Percentiles rank a stretch among this genome's conserved stretches.
phyloP scores from a whole-genome alignment of 2,329 filamentous ascomycete genomes.

The Pseudocercospora fuligena region DNA sequence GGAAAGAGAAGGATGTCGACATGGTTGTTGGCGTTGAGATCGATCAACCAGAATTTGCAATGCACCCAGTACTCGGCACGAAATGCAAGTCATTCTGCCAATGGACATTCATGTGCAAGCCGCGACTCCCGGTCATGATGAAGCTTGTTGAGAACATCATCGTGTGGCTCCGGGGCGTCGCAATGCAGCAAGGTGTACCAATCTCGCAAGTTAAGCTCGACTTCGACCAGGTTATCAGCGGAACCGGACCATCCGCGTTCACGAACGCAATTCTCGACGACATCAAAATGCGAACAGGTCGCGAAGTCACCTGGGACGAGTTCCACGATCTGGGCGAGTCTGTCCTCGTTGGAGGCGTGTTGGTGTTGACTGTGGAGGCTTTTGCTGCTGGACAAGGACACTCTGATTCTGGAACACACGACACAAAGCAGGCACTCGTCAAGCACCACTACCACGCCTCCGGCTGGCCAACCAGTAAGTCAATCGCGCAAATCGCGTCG shows the following conservation, averaged over 20 bases:
- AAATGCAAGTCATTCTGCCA: constrained; percentile 75
- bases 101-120: constrained; percentile 76
- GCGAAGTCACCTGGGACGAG: constrained; percentile 62
- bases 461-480: constrained; percentile 64
- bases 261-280: constrained; percentile 67
- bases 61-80: constrained; percentile 68
- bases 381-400: constrained; percentile 76
- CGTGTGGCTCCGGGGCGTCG: constrained; percentile 65
- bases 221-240: constrained; percentile 73
- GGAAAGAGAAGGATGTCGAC: constrained; percentile 67
- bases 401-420: constrained; percentile 73
- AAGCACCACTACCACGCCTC: constrained; percentile 78
- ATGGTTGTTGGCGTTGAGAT: constrained; percentile 74
- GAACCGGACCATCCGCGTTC: constrained; percentile 74
- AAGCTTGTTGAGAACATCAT: constrained; percentile 71
- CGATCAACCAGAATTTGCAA: constrained; percentile 67
- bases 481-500: not conserved
- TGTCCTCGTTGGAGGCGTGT: constrained; percentile 65
- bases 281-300: constrained; percentile 59
- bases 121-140: constrained; percentile 70
- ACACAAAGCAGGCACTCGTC: constrained; percentile 67
- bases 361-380: constrained; percentile 72
- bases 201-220: constrained; percentile 68
- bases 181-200: constrained; percentile 62
- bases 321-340: constrained; percentile 72